Evolutionary conservation across 495 filamentous ascomycete species (phyloP).

Genomic region (Talaromyces wortmannii): DNA sequence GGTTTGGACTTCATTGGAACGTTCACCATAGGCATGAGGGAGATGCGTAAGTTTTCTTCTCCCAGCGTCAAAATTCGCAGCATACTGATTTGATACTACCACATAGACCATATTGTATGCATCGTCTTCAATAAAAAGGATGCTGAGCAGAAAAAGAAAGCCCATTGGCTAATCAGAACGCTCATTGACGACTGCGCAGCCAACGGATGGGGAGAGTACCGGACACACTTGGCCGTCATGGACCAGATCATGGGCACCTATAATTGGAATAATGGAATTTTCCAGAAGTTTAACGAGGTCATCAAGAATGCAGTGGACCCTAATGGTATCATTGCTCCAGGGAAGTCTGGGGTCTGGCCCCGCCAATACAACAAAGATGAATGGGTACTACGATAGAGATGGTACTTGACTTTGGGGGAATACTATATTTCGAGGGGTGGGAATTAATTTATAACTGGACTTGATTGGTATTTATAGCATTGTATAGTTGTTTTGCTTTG

Average conservation of each 20-base stretch:
- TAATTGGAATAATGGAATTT: conserved; percentile 41
- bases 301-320: conserved; percentile 55
- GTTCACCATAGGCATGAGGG: conserved; percentile 43
- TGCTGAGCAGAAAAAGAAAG: conserved; percentile 23
- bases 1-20: conserved; percentile 47
- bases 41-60: conserved; percentile 28
- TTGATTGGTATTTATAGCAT: too few species aligned
- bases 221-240: conserved; percentile 48
- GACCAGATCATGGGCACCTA: conserved; percentile 55
- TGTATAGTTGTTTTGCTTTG: too few species aligned
- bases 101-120: conserved; percentile 43
- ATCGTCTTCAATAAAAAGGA: conserved; percentile 47
- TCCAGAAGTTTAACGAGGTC: conserved; percentile 46
- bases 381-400: background rate
- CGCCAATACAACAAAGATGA: conserved; percentile 25
- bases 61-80: background rate
- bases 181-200: conserved; percentile 38
- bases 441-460: too few species aligned
- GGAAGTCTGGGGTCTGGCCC: conserved; percentile 51
- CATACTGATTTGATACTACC: background rate
- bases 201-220: conserved; percentile 50
- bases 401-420: too few species aligned
- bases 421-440: too few species aligned
- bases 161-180: conserved; percentile 31
- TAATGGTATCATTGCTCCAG: conserved; percentile 50